Evolutionary conservation across 345 rosid genomes (phyloP).

Genomic region (Linum lewisii): DNA sequence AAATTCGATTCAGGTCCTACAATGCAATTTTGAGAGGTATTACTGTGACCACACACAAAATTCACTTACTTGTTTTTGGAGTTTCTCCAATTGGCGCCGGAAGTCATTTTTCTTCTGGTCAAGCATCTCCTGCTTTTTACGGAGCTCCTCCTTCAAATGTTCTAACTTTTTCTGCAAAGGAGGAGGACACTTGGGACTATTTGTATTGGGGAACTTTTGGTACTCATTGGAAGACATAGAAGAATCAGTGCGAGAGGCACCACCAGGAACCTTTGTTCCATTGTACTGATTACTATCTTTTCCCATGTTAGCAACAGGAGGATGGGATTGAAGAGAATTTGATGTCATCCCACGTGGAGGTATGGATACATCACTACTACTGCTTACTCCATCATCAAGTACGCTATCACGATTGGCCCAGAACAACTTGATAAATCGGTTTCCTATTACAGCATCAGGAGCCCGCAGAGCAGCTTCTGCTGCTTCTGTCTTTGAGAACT

Average conservation of each 20-base stretch:
- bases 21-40: too few species aligned
- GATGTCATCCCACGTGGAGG: conserved; percentile 32
- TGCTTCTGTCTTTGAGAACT: conserved; percentile 7
- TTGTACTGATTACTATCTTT: conserved; percentile 40
- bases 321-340: conserved; percentile 30
- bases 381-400: conserved; percentile 7
- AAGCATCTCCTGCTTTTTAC: conserved; percentile 83
- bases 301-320: conserved; percentile 32
- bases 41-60: too few species aligned
- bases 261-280: conserved; percentile 25
- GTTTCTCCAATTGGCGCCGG: conserved; percentile 55
- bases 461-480: conserved; percentile 13
- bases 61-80: conserved; percentile 53
- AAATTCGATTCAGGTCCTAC: too few species aligned
- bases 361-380: conserved; percentile 4
- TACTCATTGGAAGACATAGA: conserved; percentile 37
- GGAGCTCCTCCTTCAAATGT: conserved; percentile 75
- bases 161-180: conserved; percentile 68
- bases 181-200: conserved; percentile 47
- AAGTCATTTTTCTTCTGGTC: conserved; percentile 80
- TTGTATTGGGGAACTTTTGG: conserved; percentile 29
- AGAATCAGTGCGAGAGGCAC: conserved; percentile 29
- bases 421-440: conserved; percentile 14
- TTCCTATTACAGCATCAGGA: conserved; percentile 14
- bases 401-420: conserved; percentile 15